Percentiles rank a stretch among this genome's conserved stretches.
Evolutionary conservation across 129 eudicot species (phyloP).

Genomic region (Escallonia herrerae): DNA sequence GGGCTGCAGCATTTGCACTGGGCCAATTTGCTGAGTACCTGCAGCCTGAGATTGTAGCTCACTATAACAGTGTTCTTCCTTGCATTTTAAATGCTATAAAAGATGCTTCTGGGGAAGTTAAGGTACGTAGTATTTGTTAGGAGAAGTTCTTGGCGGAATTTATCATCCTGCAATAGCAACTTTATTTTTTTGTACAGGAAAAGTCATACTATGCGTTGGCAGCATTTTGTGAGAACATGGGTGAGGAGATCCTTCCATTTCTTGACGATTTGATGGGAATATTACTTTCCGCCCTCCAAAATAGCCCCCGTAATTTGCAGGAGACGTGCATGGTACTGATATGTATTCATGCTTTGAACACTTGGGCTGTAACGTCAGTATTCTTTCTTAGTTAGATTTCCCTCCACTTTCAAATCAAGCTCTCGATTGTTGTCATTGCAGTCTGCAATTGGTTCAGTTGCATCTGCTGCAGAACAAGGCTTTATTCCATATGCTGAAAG

Average conservation of each 20-base stretch:
- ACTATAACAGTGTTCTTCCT: slow-evolving; percentile 87
- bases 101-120: slow-evolving; percentile 90
- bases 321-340: slow-evolving; percentile 96
- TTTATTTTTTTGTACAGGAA: slow-evolving; percentile 41
- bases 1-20: slow-evolving; percentile 93
- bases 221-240: slow-evolving; percentile 98
- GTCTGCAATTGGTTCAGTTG: slow-evolving; percentile 99
- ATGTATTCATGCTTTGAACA: slow-evolving; percentile 1
- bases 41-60: slow-evolving; percentile 92
- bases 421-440: slow-evolving; percentile 26
- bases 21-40: slow-evolving; percentile 95
- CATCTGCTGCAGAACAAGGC: slow-evolving; percentile 95
- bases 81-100: slow-evolving; percentile 77
- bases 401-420: slow-evolving; percentile 8
- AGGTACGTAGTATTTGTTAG: slow-evolving; percentile 35
- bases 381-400: background rate
- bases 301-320: slow-evolving; percentile 76
- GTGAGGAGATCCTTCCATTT: slow-evolving; percentile 89
- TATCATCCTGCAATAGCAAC: slow-evolving; percentile 1
- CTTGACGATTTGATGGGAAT: slow-evolving; percentile 86
- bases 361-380: too few species aligned
- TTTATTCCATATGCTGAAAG: slow-evolving; percentile 91
- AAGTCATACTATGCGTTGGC: slow-evolving; percentile 97
- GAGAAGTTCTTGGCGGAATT: background rate
- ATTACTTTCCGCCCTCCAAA: slow-evolving; percentile 71